Evolutionary conservation across 2,329 filamentous ascomycete genomes (phyloP), one percentile per base, ranked within the genome.

Genomic region (Penicillium janthinellum): DNA sequence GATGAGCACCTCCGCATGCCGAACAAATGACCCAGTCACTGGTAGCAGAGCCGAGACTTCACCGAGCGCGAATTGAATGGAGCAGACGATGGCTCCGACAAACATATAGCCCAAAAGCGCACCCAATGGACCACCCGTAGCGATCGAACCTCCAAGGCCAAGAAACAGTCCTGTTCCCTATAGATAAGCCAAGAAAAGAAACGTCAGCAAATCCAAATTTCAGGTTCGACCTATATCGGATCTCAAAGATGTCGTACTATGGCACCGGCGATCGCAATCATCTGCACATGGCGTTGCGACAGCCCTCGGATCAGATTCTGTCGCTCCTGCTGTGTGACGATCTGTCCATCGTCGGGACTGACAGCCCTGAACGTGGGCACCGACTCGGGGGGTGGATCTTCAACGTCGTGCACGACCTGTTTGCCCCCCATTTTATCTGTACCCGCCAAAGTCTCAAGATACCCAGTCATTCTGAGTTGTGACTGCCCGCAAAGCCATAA

Each of bases 21-120:
- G 71, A 1, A 82, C 79, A 61, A 83, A 82, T 0, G 75, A 79
- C 49, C 83, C 82, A 3, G 79, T 83, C 4, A 84, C 77, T 0
- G 83, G 83, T 3, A 84, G 66, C 17, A 84, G 70, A 0, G 82
- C 81, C 3, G 80, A 78, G 49, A 84, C 76, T 66, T 84, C 83
- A 44, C 82, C 82, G 17, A 83, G 72, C 0, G 80, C 81, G 56
- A 82, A 79, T 50, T 83, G 80, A 5, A 84, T 81, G 4, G 78
- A 76, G 61, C 79, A 82, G 1, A 83, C 80, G 10, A 84, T 74
- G 1, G 80, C 54, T 1, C 83, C 82, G 17, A 84, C 76, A 6
- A 80, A 80, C 0, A 77, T 67, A 52, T 83, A 84, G 25, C 81
- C 83, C 2, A 85, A 67, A 0, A 84, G 71, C 7, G 82, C 79